phyloP scores from a whole-genome alignment of 2,329 filamentous ascomycete species.

The Nigrospora osmanthi region DNA sequence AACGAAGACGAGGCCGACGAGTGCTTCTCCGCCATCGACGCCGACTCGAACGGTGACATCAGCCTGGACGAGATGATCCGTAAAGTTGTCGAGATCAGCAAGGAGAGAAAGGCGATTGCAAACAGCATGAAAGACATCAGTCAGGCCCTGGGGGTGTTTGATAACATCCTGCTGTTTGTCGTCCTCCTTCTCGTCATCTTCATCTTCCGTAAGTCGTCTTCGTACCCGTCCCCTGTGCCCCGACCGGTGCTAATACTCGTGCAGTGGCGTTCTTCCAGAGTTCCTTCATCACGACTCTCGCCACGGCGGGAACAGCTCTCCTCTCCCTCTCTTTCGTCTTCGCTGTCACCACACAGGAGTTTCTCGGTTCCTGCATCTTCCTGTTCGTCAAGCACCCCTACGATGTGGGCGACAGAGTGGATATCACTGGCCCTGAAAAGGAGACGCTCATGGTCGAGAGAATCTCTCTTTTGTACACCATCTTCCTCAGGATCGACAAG shows the following conservation, averaged over 20 bases:
- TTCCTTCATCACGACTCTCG: constrained; percentile 76
- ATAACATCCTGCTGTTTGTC: constrained; percentile 75
- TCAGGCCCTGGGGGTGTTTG: constrained; percentile 85
- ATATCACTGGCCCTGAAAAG: constrained; percentile 52
- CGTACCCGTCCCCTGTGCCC: too few species aligned
- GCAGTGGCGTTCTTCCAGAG: constrained; percentile 79
- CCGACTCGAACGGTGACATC: constrained; percentile 87
- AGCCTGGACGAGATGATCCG: constrained; percentile 92
- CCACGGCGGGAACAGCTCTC: constrained; percentile 84
- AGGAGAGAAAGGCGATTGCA: constrained; percentile 79
- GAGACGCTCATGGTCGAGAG: constrained; percentile 78
- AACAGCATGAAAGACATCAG: constrained; percentile 97
- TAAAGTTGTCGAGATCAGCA: constrained; percentile 75
- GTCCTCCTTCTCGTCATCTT: constrained; percentile 76
- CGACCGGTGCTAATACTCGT: background rate
- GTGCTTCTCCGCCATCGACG: constrained; percentile 73
- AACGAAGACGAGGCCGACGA: constrained; percentile 76
- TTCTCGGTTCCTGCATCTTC: constrained; percentile 98
- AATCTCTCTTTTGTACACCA: constrained; percentile 87
- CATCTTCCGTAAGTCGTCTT: constrained; percentile 58
- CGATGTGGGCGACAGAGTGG: constrained; percentile 90
- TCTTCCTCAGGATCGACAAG: constrained; percentile 78
- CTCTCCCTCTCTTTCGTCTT: constrained; percentile 97
- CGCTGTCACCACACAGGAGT: constrained; percentile 82
- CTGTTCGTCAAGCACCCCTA: constrained; percentile 97